Base-by-base conservation (phyloP, 2,329 filamentous ascomycete species). In the Scytalidium lignicola region DNA sequence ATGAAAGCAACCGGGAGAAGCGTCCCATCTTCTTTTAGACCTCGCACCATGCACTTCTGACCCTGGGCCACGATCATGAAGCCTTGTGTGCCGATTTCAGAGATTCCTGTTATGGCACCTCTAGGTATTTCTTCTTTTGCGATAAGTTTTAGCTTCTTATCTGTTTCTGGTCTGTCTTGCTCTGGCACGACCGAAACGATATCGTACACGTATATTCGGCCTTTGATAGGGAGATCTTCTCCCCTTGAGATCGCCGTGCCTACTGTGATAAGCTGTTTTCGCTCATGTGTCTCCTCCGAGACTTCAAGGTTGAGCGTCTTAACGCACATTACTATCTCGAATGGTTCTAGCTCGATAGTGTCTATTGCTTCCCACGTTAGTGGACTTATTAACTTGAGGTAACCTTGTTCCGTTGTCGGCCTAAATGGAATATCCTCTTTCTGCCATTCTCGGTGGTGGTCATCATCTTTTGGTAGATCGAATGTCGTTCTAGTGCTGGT, bases 41-140 rank as follows among this genome's bases (percentile, higher is more conserved):
- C 93, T 51, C 93, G 80, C 1, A 99, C 90, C 87, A 99, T 95
- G 66, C 90, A 92, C 69, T 99, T 99, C 62, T 96, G 91, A 1
- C 93, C 93, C 64, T 99, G 93, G 0, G 91, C 90, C 39, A 88
- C 88, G 53, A 93, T 84, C 76, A 95, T 83, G 57, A 92, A 90
- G 1, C 88, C 93, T 67, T 93, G 90, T 0, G 85, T 90, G 40
- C 88, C 92, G 48, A 95, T 85, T 55, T 88, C 85, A 1, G 86
- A 90, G 10, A 99, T 68, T 0, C 89, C 87, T 13, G 92, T 96
- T 20, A 99, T 89, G 3, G 90, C 90, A 9, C 93, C 93, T 44
- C 93, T 88, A n/a, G 82, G 79, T 21, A 97, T 90, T 46, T 95
- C 89, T 66, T 99, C 93, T 60, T 87, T 88, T 4, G 89, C 88